These are phyloP conservation scores for Barnettozyma botsteinii DNA, from an alignment of 805 yeast species.

Conservation along the genomic window DNA sequence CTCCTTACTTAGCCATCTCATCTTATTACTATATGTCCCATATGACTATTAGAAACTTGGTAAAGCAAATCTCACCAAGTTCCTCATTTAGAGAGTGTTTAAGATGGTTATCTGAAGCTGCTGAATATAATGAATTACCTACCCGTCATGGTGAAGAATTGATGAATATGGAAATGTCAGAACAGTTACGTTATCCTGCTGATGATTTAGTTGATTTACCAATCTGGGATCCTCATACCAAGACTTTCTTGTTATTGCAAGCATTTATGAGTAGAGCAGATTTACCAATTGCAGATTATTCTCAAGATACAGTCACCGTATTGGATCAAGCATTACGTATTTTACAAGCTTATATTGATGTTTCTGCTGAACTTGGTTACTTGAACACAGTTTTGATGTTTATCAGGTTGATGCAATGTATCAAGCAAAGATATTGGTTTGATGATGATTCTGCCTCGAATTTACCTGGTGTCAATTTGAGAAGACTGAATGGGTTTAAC, in stretches of 20 bases:
- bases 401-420: conserved; percentile 70
- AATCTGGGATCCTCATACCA: conserved; percentile 71
- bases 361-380: conserved; percentile 78
- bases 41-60: conserved; percentile 69
- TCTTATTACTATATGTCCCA: conserved; percentile 93
- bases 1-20: conserved; percentile 78
- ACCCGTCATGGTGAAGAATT: conserved; percentile 54
- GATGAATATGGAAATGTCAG: conserved; percentile 80
- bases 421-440: conserved; percentile 85
- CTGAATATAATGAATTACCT: conserved; percentile 86
- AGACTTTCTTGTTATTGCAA: conserved; percentile 83
- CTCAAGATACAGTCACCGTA: conserved; percentile 89
- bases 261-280: conserved; percentile 81
- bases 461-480: conserved; percentile 21
- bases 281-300: conserved; percentile 90
- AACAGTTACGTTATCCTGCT: conserved; percentile 50
- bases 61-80: conserved; percentile 42
- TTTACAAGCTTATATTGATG: conserved; percentile 87
- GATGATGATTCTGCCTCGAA: conserved; percentile 62
- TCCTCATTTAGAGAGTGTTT: conserved; percentile 57
- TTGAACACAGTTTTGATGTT: conserved; percentile 54
- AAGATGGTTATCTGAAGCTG: conserved; percentile 88
- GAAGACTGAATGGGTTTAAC: conserved; percentile 15
- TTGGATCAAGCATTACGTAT: conserved; percentile 93
- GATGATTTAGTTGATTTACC: conserved; percentile 75